phyloP scores from a whole-genome alignment of 169 alveolate species.

The Sarcocystis neurona region DNA sequence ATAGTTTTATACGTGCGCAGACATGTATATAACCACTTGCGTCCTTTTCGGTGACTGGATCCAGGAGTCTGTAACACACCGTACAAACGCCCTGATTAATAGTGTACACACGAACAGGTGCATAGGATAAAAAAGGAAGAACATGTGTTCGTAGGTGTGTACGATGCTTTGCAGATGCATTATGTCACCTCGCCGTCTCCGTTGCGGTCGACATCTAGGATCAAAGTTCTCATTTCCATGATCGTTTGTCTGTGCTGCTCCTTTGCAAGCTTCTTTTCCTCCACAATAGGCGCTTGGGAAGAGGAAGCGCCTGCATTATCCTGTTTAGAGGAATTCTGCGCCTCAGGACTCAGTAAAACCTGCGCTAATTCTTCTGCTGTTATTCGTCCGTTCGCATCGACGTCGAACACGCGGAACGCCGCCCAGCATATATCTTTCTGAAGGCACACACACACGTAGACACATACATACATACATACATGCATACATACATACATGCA shows the following conservation, averaged over 20 bases:
- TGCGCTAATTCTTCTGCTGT: constrained; percentile 80
- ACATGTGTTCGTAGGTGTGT: neutral
- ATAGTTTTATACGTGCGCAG: too few species aligned
- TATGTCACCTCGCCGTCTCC: constrained; percentile 70
- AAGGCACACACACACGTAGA: constrained; percentile 15
- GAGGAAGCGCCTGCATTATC: neutral
- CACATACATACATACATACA: too few species aligned
- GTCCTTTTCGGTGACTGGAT: too few species aligned
- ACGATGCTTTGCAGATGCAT: neutral
- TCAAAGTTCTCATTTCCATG: constrained; percentile 46
- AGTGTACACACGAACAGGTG: too few species aligned
- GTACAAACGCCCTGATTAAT: too few species aligned
- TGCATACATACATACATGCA: too few species aligned
- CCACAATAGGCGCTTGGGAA: neutral
- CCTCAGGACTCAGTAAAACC: constrained; percentile 54
- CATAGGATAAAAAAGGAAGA: too few species aligned
- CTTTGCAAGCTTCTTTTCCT: neutral
- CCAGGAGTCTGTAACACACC: too few species aligned
- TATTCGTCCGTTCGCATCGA: constrained; percentile 89
- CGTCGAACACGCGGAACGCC: constrained; percentile 91
- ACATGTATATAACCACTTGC: too few species aligned
- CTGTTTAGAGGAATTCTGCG: constrained; percentile 28
- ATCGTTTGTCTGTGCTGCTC: constrained; percentile 44
- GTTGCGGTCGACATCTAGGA: constrained; percentile 80
- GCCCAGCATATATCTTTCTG: constrained; percentile 73